phyloP scores from a whole-genome alignment of 768 basidiomycete genomes.

The Phlebiopsis gigantea region DNA sequence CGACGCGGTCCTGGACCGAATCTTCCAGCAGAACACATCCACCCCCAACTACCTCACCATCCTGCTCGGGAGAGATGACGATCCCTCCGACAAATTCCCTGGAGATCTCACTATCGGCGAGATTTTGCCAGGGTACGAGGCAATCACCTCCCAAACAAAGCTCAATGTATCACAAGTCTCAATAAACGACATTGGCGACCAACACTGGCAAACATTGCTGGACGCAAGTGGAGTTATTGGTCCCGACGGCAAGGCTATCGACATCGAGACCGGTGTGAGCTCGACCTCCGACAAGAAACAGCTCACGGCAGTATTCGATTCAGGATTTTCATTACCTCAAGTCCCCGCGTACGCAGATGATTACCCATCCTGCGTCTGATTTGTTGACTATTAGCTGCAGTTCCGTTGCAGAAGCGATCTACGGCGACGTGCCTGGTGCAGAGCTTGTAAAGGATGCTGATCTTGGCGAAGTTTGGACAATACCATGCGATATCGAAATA shows the following conservation, averaged over 20 bases:
- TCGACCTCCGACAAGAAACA: conserved; percentile 37
- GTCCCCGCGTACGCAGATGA: conserved; percentile 39
- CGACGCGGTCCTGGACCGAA: conserved; percentile 54
- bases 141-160: conserved; percentile 45
- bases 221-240: conserved; percentile 60
- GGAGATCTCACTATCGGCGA: conserved; percentile 65
- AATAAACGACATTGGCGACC: conserved; percentile 31
- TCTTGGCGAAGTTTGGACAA: conserved; percentile 47
- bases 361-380: neutral
- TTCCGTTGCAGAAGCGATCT: conserved; percentile 54
- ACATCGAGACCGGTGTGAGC: conserved; percentile 39
- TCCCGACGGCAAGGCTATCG: conserved; percentile 48
- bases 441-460: conserved; percentile 32
- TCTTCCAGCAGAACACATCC: conserved; percentile 55
- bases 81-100: conserved; percentile 43
- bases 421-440: conserved; percentile 50
- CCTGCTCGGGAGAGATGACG: conserved; percentile 55
- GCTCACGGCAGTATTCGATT: conserved; percentile 60
- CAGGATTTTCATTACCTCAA: conserved; percentile 66
- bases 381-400: conserved; percentile 27
- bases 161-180: conserved; percentile 41
- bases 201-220: conserved; percentile 63
- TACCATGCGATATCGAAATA: conserved; percentile 61
- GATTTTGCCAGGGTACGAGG: conserved; percentile 42
- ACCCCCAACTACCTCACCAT: conserved; percentile 59